Percentiles rank a stretch among this genome's conserved stretches.
These are phyloP conservation scores for Mortierella polycephala DNA, from an alignment of 371 early-diverging fungal species.

Conservation along the genomic window DNA sequence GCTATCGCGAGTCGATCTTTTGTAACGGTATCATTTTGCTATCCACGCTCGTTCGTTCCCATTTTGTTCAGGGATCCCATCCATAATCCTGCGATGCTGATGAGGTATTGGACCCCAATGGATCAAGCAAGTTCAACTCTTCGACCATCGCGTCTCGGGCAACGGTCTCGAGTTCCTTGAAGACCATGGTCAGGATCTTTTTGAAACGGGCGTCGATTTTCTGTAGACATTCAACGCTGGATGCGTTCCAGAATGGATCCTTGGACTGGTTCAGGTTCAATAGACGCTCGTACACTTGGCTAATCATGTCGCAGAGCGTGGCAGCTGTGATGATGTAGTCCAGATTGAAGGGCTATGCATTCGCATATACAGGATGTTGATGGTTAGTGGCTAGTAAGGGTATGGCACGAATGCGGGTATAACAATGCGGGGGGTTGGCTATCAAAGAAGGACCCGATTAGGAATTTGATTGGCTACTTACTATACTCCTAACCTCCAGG, in stretches of 20 bases:
- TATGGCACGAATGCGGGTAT: background rate
- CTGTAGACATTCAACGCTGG: slow-evolving; percentile 22
- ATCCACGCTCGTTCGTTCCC: background rate
- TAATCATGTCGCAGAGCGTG: slow-evolving; percentile 37
- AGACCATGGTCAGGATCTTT: slow-evolving; percentile 30
- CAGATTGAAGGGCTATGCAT: slow-evolving; percentile 31
- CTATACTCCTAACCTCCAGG: slow-evolving; percentile 32
- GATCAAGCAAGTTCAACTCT: slow-evolving; percentile 38
- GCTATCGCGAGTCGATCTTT: too few species aligned
- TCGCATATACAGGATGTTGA: too few species aligned
- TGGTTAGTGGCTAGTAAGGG: background rate
- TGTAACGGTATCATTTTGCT: too few species aligned
- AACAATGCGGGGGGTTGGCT: background rate
- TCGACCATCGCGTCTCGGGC: slow-evolving; percentile 35
- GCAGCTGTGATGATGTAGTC: slow-evolving; percentile 40
- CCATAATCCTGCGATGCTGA: slow-evolving; percentile 11
- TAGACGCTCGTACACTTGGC: slow-evolving; percentile 23
- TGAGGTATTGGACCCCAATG: slow-evolving; percentile 17
- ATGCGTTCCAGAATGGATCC: slow-evolving; percentile 15
- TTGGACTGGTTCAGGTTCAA: background rate
- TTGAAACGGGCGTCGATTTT: slow-evolving; percentile 35
- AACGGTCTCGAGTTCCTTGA: slow-evolving; percentile 35
- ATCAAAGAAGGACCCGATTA: background rate
- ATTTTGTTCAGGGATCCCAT: slow-evolving; percentile 14
- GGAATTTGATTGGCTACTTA: background rate